Base-by-base conservation (phyloP, 2,329 filamentous ascomycete species). In the Leptographium lundbergii region DNA sequence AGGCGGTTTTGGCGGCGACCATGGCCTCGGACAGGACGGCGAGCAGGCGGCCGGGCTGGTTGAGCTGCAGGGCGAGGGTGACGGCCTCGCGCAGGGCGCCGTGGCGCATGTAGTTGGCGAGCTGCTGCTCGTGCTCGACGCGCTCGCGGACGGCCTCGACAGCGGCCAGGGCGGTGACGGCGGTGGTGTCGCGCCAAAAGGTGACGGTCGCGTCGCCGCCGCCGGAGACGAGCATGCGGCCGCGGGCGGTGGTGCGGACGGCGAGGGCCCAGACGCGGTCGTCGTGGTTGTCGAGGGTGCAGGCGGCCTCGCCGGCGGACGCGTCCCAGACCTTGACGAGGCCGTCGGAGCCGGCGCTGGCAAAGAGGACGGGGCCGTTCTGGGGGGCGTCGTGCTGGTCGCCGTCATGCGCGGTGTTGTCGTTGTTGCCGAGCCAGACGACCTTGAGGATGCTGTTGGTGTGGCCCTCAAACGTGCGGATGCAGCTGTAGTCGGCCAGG, bases 291-390 rank as follows among this genome's bases (percentile, higher is more conserved):
- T 99, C 94, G 5, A 99, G 80, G 0, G 94, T 99, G 64, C 88
- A 87, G 65, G 91, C 89, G 3, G 85, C 79, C 71, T 97, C 94
- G 54, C 91, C 91, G 1, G 81, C 85, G 68, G 87, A 87, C 14
- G 88, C 87, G 66, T 96, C 89, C 94, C 94, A 99, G 36, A 99
- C 84, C 73, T 97, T 99, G 62, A 99, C 91, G 4, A 99, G 80
- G 2, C 94, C 94, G 71, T 99, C 95, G 61, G 91, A 91, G 47
- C 89, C 94, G 17, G 94, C 91, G 64, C 88, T 95, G 39, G 88
- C 90, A 60, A 96, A 82, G 61, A 88, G 84, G 1, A 89, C 77
- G 17, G 59, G 62, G 11, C 56, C 59, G 10, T 24, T 6, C n/a
- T n/a, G n/a, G 50, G 47, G 27, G 25, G 25, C 22, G 22, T 22